Conservation (phyloP, 139 green algal genomes). For the Picochlorum sp. region DNA sequence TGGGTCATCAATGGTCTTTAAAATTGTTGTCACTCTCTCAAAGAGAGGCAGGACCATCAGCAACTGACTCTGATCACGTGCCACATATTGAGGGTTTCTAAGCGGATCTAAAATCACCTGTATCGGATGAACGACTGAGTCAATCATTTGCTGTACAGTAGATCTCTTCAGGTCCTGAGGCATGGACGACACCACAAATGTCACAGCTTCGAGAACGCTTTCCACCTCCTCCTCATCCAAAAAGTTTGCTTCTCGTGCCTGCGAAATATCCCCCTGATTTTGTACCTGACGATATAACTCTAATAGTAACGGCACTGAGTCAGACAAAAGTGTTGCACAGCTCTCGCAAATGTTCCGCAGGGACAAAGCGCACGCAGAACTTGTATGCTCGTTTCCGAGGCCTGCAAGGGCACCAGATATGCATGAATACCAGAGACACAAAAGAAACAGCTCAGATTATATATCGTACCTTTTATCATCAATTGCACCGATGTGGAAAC, state of each 20-base stretch:
- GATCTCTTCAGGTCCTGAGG: slow-evolving; percentile 21
- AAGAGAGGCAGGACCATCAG: slow-evolving; percentile 39
- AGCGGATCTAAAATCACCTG: slow-evolving; percentile 3
- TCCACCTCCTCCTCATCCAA: slow-evolving; percentile 53
- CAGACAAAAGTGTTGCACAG: slow-evolving; percentile 40
- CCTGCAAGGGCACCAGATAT: slow-evolving; percentile 5
- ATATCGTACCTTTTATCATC: not conserved
- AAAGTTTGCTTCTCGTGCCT: slow-evolving; percentile 6
- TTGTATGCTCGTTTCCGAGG: slow-evolving; percentile 20
- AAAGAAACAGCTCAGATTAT: not conserved
- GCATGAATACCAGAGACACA: not conserved
- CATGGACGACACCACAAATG: slow-evolving; percentile 27
- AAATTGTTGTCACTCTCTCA: slow-evolving; percentile 55
- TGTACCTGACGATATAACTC: slow-evolving; percentile 50
- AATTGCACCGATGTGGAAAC: not conserved
- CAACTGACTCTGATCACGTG: slow-evolving; percentile 1
- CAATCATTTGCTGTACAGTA: slow-evolving; percentile 37
- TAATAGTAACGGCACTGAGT: slow-evolving; percentile 40
- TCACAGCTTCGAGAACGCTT: slow-evolving; percentile 36
- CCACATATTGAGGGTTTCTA: not conserved
- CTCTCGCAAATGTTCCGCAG: slow-evolving; percentile 51
- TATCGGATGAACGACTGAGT: slow-evolving; percentile 41
- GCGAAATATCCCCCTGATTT: slow-evolving; percentile 23
- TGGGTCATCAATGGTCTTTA: slow-evolving; percentile 34
- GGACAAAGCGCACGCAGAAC: slow-evolving; percentile 37